Evolutionary conservation across 768 basidiomycete species (phyloP), one percentile per base, ranked within the genome.

Genomic region (Phaeotremella fagi): DNA sequence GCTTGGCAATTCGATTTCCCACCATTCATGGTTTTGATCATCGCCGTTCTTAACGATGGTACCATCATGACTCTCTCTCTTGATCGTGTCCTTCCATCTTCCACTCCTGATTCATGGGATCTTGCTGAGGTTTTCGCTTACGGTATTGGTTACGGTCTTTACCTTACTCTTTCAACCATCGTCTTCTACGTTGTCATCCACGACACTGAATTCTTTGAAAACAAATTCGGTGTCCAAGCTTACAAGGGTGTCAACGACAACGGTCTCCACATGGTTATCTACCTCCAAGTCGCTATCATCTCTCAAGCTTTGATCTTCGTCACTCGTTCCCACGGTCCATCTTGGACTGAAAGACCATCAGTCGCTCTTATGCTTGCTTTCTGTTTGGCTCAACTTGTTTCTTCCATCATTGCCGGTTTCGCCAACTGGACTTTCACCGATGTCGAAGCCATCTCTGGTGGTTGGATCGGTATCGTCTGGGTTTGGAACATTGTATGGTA

Each of bases 11-110:
- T 94, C 77, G 87, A 95, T 77, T 98, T 98, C 90, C 94, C 94
- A 62, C 90, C 94, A 12, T 98, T 98, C 83, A 98, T 97, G 94
- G 84, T 98, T 64, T 86, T 98, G 75, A 89, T 97, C 76, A 91
- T 98, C 62, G 94, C 94, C 54, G 81, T 97, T 31, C 79, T 95
- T 64, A 98, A 98, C 76, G 94, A 98, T 73, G 94, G 94, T 73
- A 97, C 94, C 59, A 97, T 98, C 81, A 95, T 98, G 91, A 98
- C 94, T 5, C 81, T 97, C 53, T 74, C 72, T 36, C 86, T 94
- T 37, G 94, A 98, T 76, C 88, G 94, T 72, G 94, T 97, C 51
- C 77, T 98, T 63, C 94, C 94, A 20, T 91, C 89, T 31, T 84
- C 79, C 77, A 86, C 86, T 14, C 94, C 94, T 2, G 92, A 98